phyloP scores from a whole-genome alignment of 805 yeast genomes.

The Ogataea siamensis region DNA sequence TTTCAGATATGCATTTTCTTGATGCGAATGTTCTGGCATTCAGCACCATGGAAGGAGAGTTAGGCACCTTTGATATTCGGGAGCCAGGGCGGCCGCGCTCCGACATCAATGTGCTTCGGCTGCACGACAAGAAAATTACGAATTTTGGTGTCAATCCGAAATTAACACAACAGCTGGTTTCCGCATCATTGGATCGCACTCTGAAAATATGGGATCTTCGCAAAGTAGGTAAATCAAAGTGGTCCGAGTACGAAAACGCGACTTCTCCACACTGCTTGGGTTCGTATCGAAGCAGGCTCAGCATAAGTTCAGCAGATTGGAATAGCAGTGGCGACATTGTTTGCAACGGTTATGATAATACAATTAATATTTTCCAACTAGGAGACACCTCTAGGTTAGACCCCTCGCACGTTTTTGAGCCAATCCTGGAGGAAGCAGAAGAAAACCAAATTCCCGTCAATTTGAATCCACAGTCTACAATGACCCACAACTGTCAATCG shows the following conservation, averaged over 20 bases:
- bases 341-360: constrained; percentile 91
- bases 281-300: constrained; percentile 67
- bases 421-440: constrained; percentile 19
- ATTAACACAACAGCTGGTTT: constrained; percentile 62
- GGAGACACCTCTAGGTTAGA: constrained; percentile 31
- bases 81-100: constrained; percentile 13
- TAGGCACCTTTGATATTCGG: constrained; percentile 72
- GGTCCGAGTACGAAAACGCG: constrained; percentile 56
- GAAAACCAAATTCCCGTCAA: constrained; percentile 35
- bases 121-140: constrained; percentile 91
- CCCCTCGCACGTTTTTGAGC: constrained; percentile 15
- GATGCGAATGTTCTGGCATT: constrained; percentile 60
- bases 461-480: constrained; percentile 57
- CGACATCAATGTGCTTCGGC: constrained; percentile 45
- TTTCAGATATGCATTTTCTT: constrained; percentile 69
- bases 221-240: constrained; percentile 41
- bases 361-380: constrained; percentile 68
- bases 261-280: constrained; percentile 55
- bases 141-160: constrained; percentile 80
- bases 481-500: constrained; percentile 91
- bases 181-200: constrained; percentile 87
- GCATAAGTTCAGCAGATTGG: constrained; percentile 86
- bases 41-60: constrained; percentile 78
- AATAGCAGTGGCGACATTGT: constrained; percentile 66
- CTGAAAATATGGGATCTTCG: constrained; percentile 87